Conservation (phyloP, 163 green algal species). For the Coccomyxa subellipsoidea region DNA sequence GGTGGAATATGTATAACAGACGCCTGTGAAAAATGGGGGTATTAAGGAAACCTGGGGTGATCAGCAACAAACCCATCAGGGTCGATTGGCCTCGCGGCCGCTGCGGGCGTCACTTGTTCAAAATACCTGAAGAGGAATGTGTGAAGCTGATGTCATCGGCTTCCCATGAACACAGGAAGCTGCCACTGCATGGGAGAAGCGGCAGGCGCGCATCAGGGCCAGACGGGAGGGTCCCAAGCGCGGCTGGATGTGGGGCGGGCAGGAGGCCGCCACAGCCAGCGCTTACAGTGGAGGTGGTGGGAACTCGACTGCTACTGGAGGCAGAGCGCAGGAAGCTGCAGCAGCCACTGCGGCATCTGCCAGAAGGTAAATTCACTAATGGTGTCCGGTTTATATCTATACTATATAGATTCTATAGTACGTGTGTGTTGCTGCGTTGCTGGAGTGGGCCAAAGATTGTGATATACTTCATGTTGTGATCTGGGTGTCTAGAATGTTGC, state of each 20-base stretch:
- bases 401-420: neutral
- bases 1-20: too few relatives aligned
- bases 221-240: neutral
- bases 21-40: too few relatives aligned
- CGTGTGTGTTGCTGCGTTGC: neutral
- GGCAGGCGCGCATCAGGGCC: neutral
- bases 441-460: neutral
- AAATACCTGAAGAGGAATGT: too few relatives aligned
- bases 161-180: constrained; percentile 3
- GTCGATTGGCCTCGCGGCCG: too few relatives aligned
- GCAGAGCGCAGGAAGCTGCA: neutral
- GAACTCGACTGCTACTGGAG: neutral
- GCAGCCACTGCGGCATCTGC: neutral
- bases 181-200: constrained; percentile 16
- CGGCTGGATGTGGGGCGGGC: neutral
- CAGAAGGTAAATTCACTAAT: neutral
- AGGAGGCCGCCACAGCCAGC: neutral
- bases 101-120: too few relatives aligned
- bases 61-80: too few relatives aligned
- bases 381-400: neutral
- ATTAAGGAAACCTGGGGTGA: too few relatives aligned
- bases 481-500: neutral
- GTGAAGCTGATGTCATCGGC: too few relatives aligned
- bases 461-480: neutral
- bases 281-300: neutral